Evolutionary conservation across 2,329 filamentous ascomycete genomes (phyloP), one percentile per base, ranked within the genome.

Genomic region (Cladosporium austrohemisphaericum): DNA sequence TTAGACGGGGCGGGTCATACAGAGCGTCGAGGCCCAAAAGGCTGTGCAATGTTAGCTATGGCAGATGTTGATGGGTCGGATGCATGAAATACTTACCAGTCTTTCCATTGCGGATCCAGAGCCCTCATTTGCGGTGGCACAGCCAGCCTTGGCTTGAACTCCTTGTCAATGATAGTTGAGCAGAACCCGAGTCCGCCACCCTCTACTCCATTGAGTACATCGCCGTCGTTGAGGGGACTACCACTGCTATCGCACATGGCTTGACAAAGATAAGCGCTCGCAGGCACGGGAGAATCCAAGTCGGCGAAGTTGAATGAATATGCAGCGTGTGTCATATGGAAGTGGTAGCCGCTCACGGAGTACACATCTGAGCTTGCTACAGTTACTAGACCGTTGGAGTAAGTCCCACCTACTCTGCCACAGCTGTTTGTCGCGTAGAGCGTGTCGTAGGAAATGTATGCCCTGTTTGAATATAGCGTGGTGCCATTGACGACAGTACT

Each of bases 391-490:
- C 46, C 37, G 37, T 52, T 55, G 3, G 26, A 47, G 31, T 56
- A 54, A 6, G 52, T 54, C 2, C 50, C 37, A 6, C 58, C 58
- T 2, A 59, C 49, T 16, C 32, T 43, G 16, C 50, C 41, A 37
- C 58, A 60, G 16, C 51, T 55, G 28, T 60, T 51, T 10, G 58
- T 56, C 7, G 58, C 58, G 47, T 54, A 57, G 5, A 59, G 35
- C 4, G 52, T 54, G 22, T 52, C 47, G 50, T 52, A 59, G 4
- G 56, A 59, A 16, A 60, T 55, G 48, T 60, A 60, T 14, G 46
- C 46, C 16, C 31, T 18, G 23, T 49, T 43, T 9, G 37, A 41
- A 13, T 49, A 49, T n/a, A 41, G 23, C 5, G 46, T 49, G 18
- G 44, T 47, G 32, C 44, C 32, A 4, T 47, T 47, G 14, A 47